Evolutionary conservation across 2,329 filamentous ascomycete genomes (phyloP).

Genomic region (Phaeosphaeria sp.): DNA sequence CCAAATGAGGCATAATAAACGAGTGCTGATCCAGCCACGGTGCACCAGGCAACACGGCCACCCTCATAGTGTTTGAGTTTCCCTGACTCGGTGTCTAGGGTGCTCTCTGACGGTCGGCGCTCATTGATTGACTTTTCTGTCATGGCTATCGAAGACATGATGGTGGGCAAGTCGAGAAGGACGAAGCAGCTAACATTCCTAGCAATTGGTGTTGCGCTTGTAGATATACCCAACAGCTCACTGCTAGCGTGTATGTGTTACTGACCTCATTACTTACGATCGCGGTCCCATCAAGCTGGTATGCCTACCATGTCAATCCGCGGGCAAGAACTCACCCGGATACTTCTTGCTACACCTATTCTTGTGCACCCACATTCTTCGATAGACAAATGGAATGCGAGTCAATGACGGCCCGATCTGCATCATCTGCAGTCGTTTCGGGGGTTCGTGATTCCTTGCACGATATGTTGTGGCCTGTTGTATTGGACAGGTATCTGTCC

Average conservation of each 20-base stretch:
- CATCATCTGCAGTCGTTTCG: not conserved
- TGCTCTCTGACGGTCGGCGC: constrained; percentile 16
- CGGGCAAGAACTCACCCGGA: not conserved
- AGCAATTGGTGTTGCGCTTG: not conserved
- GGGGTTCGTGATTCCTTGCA: not conserved
- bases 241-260: constrained; percentile 5
- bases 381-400: constrained; percentile 1
- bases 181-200: constrained; percentile 6
- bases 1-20: constrained; percentile 50
- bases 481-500: not conserved
- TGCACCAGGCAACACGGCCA: constrained; percentile 37
- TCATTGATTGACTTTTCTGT: constrained; percentile 20
- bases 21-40: constrained; percentile 45
- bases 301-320: not conserved
- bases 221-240: constrained; percentile 9
- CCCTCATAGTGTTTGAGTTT: constrained; percentile 23
- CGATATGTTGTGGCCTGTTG: not conserved
- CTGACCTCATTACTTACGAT: not conserved
- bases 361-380: constrained; percentile 3
- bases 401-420: not conserved
- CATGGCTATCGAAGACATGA: constrained; percentile 13
- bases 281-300: not conserved
- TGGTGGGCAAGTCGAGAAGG: not conserved
- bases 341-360: not conserved
- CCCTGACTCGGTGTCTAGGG: constrained; percentile 33